A percentile compares a stretch with the other conserved stretches of the same genome.
These are phyloP conservation scores for Aquilaria malaccensis DNA, from an alignment of 345 rosid species.

Conservation along the genomic window DNA sequence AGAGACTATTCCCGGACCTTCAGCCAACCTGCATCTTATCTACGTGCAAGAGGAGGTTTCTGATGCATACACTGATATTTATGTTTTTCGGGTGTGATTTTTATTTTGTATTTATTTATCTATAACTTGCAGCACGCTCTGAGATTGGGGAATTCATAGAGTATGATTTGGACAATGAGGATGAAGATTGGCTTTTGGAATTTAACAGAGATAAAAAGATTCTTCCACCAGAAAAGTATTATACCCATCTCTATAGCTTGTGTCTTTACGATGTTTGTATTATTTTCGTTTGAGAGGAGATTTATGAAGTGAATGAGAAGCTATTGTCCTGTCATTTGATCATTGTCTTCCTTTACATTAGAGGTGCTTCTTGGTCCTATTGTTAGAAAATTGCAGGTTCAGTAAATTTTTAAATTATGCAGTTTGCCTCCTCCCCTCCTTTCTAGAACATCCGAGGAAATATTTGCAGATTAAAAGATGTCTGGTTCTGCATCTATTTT, in stretches of 20 bases:
- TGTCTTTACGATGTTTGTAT: not conserved
- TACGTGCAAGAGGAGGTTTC: constrained; percentile 96
- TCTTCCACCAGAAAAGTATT: constrained; percentile 68
- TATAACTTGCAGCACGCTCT: constrained; percentile 65
- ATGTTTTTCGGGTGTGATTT: not conserved
- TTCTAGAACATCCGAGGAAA: too few species aligned
- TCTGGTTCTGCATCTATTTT: too few species aligned
- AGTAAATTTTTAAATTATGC: too few species aligned
- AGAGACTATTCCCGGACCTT: constrained; percentile 80
- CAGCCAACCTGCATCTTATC: constrained; percentile 71
- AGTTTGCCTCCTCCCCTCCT: too few species aligned
- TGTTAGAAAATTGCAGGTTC: too few species aligned
- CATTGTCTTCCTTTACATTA: too few species aligned
- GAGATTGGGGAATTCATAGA: constrained; percentile 98
- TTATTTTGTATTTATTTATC: constrained; percentile 3
- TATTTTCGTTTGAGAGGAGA: too few species aligned
- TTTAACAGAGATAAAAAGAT: constrained; percentile 50
- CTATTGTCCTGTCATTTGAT: too few species aligned
- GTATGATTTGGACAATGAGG: constrained; percentile 97
- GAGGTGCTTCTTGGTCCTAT: too few species aligned
- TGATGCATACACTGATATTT: not conserved
- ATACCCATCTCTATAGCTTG: not conserved
- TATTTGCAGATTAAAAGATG: too few species aligned
- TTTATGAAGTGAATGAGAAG: too few species aligned
- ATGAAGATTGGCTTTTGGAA: constrained; percentile 89